A percentile compares a stretch with the other conserved stretches of the same genome.
Conservation (phyloP, 2,329 filamentous ascomycete species). For the Trichoderma brevicompactum region DNA sequence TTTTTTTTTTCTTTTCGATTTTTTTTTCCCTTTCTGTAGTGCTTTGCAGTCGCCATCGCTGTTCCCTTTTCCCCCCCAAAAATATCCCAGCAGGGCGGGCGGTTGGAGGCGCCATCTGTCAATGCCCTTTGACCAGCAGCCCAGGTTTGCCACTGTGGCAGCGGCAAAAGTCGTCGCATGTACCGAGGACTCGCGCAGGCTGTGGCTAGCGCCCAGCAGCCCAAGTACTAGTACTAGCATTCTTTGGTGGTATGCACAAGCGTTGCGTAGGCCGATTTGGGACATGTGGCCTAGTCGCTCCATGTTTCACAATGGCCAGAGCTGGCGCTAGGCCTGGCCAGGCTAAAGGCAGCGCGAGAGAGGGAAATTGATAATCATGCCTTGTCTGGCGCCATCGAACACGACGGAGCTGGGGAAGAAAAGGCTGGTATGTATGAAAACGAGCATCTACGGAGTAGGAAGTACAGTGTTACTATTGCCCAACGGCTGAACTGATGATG, state of each 20-base stretch:
- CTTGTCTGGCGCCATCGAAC: neutral
- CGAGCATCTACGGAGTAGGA: no score
- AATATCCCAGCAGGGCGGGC: neutral
- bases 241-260: constrained; percentile 11
- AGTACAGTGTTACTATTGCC: no score
- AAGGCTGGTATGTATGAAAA: no score
- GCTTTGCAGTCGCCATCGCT: neutral
- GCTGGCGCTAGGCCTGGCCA: constrained; percentile 31
- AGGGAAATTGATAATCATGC: constrained; percentile 11
- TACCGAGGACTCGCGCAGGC: neutral
- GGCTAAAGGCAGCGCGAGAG: constrained; percentile 26
- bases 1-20: constrained; percentile 8
- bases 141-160: constrained; percentile 19
- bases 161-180: neutral
- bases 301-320: constrained; percentile 39
- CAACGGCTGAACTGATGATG: neutral
- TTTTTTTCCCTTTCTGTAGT: neutral
- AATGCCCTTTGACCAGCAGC: neutral
- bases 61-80: neutral
- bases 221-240: constrained; percentile 15
- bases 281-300: constrained; percentile 16
- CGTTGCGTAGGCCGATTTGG: neutral
- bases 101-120: neutral
- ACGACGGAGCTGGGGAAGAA: no score
- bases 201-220: constrained; percentile 6